Evolutionary conservation across 2,329 filamentous ascomycete genomes (phyloP), one percentile per base, ranked within the genome.

Genomic region (Aspergillus clavatus): DNA sequence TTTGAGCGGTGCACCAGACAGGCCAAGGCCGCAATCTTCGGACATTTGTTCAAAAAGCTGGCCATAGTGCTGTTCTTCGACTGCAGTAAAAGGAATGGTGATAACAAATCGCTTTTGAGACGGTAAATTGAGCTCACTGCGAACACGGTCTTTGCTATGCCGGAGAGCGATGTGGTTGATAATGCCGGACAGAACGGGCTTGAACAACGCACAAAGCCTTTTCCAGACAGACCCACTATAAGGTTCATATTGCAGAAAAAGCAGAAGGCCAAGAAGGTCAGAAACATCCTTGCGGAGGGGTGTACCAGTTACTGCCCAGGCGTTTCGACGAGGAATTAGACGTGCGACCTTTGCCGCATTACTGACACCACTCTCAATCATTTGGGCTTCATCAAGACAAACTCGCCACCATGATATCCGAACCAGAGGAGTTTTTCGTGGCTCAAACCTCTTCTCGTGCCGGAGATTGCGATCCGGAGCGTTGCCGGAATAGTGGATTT

Each of bases 281-380:
- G 78, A 73, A 24, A 91, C 78, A 50, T 89, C 79, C 53, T 89
- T 87, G 53, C 87, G 85, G 28, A 97, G 77, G 0, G 93, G 93
- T 0, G 93, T 98, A 33, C 89, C 93, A 0, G 89, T 91, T 31
- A 98, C 83, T 11, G 86, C 89, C 93, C 93, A 97, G 2, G 89
- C 84, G 67, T 95, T 90, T 52, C 87, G 70, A 22, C 93, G 80
- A 36, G 91, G 89, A 49, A 98, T 84, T 21, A 85, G 72, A 31
- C 83, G 81, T 27, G 89, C 89, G 11, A 96, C 82, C 38, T 77
- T 80, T 1, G 93, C 90, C 22, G 91, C 87, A 55, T 88, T 84
- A 56, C 82, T 90, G 3, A 94, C 83, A 26, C 89, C 89, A 53
- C 81, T 91, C 62, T 97, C 91, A 33, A 97, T 83, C 86, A 95